These are phyloP conservation scores for Cutaneotrichosporon mucoides DNA, from an alignment of 1,284 basidiomycete species.

Conservation along the genomic window DNA sequence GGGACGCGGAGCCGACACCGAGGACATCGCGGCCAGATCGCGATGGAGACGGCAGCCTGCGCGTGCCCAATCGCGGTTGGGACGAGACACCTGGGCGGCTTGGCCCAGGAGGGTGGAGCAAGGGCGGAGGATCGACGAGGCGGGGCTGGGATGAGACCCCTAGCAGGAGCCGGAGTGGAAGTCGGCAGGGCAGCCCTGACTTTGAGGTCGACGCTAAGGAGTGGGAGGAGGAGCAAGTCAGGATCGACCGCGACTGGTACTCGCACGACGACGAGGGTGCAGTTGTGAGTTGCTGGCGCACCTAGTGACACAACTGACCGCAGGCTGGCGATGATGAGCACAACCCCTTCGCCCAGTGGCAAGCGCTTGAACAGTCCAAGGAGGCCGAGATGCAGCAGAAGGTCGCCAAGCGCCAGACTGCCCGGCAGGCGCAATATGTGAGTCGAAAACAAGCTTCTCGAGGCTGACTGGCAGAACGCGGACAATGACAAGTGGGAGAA, in stretches of 20 bases:
- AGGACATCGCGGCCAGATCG: conserved; percentile 57
- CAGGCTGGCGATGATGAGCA: conserved; percentile 76
- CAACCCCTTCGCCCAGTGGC: conserved; percentile 89
- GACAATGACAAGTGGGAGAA: conserved; percentile 99
- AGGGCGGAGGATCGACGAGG: neutral
- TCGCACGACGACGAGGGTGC: conserved; percentile 80
- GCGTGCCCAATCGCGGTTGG: conserved; percentile 84
- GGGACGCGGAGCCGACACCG: conserved; percentile 58
- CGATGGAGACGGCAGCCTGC: conserved; percentile 68
- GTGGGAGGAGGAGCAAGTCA: conserved; percentile 92
- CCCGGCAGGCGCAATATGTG: conserved; percentile 89
- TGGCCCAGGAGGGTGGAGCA: conserved; percentile 27
- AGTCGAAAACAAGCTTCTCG: conserved; percentile 35
- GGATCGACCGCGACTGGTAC: conserved; percentile 91
- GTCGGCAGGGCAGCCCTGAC: conserved; percentile 53
- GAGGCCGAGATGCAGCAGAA: conserved; percentile 75
- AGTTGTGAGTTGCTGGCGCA: conserved; percentile 52
- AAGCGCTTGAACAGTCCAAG: conserved; percentile 67
- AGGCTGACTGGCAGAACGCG: conserved; percentile 62
- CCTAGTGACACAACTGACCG: conserved; percentile 3
- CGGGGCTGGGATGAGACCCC: conserved; percentile 80
- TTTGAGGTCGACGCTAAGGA: conserved; percentile 58
- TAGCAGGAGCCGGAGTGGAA: conserved; percentile 54
- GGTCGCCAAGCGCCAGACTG: conserved; percentile 80
- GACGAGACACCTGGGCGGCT: conserved; percentile 72